Base-by-base conservation (phyloP, 129 eudicot species). In the Rutidosis leptorrhynchoides region DNA sequence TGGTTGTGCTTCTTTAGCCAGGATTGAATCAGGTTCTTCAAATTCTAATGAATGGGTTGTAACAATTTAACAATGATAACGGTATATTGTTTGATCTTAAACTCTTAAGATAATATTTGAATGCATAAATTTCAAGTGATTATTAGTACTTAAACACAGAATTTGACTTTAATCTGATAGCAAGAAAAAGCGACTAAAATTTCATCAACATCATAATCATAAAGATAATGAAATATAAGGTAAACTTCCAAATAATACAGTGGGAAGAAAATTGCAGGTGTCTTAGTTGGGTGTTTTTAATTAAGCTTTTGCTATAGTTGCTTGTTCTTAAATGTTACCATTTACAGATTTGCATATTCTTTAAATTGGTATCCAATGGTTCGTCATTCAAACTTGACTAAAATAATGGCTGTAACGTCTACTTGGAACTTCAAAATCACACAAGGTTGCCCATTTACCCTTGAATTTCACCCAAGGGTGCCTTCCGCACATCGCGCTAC, bases 351-450 rank as follows among this genome's bases (percentile, higher is more conserved):
- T n/a, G 65, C 45, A 30, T 3, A 60, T 60, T 60, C 30, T 60
- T 60, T 1, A 32, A 60, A 32, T 60, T 8, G 7, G 15, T 40
- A 32, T 0, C 25, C 28, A 0, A 60, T 30, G 45, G 43, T 59
- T 60, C 71, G 51, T 27, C 49, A 51, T 21, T 67, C 48, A 30
- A 53, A 20, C 40, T 22, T 6, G 21, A 67, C 62, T 40, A 27
- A 20, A 52, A 30, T 19, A 30, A 67, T 29, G 16, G 48, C 19
- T 14, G 16, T 33, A 29, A 21, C 2, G 8, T 58, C 67, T 58
- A 54, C 37, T 22, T 54, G 55, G 64, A 68, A 37, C 64, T 68
- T 67, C 62, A 67, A 68, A 25, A 8, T 28, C 19, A 49, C n/a
- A n/a, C n/a, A n/a, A n/a, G n/a, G n/a, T n/a, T n/a, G n/a, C n/a